Evolutionary conservation across 768 basidiomycete species (phyloP).

Genomic region (Lactifluus hygrophoroides): DNA sequence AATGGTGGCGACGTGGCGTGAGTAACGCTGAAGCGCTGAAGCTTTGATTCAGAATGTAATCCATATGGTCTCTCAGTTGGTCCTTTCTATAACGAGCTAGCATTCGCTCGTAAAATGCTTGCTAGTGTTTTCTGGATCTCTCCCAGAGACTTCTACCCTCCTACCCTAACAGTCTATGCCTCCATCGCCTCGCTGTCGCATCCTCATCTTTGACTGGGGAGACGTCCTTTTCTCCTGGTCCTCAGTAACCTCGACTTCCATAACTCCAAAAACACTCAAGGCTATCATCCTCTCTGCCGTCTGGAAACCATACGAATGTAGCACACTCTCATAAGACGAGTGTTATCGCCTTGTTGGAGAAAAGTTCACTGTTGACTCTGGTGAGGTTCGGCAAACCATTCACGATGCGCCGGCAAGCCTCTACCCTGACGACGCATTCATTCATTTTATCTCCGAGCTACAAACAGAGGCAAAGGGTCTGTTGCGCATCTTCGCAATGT

Average conservation of each 20-base stretch:
- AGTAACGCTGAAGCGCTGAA: too few species aligned
- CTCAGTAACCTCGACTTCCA: constrained; percentile 34
- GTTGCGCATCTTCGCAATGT: constrained; percentile 45
- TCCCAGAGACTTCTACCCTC: too few species aligned
- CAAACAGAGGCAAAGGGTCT: constrained; percentile 30
- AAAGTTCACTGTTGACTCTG: constrained; percentile 32
- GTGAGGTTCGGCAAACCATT: constrained; percentile 39
- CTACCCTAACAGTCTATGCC: too few species aligned
- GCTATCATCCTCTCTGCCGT: constrained; percentile 36
- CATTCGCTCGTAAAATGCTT: too few species aligned
- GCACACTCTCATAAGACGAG: constrained; percentile 35
- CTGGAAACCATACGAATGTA: constrained; percentile 47
- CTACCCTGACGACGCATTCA: constrained; percentile 36
- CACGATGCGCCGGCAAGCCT: constrained; percentile 41
- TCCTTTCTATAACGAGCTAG: too few species aligned
- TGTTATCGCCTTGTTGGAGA: constrained; percentile 35
- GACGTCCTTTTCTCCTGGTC: constrained; percentile 51
- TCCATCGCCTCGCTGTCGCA: constrained; percentile 12
- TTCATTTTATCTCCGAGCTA: constrained; percentile 38
- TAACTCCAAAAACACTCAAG: constrained; percentile 35
- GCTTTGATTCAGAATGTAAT: too few species aligned
- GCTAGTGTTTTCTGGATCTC: too few species aligned
- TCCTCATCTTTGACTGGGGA: constrained; percentile 44
- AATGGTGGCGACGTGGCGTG: too few species aligned
- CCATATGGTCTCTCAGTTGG: too few species aligned